Evolutionary conservation across 2,329 filamentous ascomycete species (phyloP).

Genomic region (Botrytis fragariae): DNA sequence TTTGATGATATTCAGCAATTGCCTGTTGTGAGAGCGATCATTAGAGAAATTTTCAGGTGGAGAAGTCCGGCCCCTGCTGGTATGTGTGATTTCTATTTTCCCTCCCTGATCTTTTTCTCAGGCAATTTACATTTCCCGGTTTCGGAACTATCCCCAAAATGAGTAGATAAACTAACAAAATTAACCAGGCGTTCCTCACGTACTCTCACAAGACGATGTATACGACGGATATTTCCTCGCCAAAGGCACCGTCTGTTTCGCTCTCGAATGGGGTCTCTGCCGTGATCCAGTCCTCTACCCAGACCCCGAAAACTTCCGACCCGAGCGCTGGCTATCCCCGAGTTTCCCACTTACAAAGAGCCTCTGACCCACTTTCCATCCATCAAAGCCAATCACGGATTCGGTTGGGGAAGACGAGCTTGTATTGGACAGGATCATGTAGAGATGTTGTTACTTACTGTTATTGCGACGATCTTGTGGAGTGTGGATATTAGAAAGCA

Average conservation of each 20-base stretch:
- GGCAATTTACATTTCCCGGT: not conserved
- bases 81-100: slow-evolving; percentile 38
- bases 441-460: slow-evolving; percentile 31
- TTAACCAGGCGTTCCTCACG: slow-evolving; percentile 54
- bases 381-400: slow-evolving; percentile 45
- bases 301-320: slow-evolving; percentile 45
- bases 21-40: slow-evolving; percentile 45
- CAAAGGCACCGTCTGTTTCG: slow-evolving; percentile 40
- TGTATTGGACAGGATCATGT: slow-evolving; percentile 52
- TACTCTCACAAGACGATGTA: slow-evolving; percentile 51
- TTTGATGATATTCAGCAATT: slow-evolving; percentile 47
- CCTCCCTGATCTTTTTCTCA: no score
- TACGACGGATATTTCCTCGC: slow-evolving; percentile 43
- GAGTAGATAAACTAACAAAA: slow-evolving; percentile 23
- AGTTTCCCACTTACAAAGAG: slow-evolving; percentile 40
- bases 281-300: slow-evolving; percentile 41
- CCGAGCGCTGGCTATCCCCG: slow-evolving; percentile 31
- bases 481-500: slow-evolving; percentile 7
- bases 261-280: slow-evolving; percentile 30
- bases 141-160: slow-evolving; percentile 28
- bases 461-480: slow-evolving; percentile 17
- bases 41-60: slow-evolving; percentile 43
- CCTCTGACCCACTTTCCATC: slow-evolving; percentile 41
- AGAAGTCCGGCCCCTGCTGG: slow-evolving; percentile 24
- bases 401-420: slow-evolving; percentile 52